Base-by-base conservation (phyloP, 768 basidiomycete species). In the Tricholoma hemisulphureum region DNA sequence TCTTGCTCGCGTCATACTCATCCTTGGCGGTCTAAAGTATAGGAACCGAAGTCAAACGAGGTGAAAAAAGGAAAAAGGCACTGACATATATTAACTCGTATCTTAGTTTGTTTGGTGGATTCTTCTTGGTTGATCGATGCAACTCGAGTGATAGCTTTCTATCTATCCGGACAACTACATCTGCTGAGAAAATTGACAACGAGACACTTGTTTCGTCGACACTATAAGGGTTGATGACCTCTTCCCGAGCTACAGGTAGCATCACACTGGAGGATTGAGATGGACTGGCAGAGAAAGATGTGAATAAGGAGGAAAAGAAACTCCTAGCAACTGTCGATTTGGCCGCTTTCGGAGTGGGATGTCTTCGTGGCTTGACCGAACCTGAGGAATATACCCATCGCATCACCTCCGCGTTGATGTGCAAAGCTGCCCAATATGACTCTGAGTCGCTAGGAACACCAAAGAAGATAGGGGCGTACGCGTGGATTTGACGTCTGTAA, bases 71-170 rank as follows among this genome's bases (percentile, higher is more conserved):
- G 14, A 53, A 18, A 21, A 31, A 35, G 50, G 8, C 21, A 70
- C 85, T 61, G 53, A 91, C 89, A 75, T 92, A 98, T 37, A 99
- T 93, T 11, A 99, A 78, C 62, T 90, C 85, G 55, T 91, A 89
- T 55, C 80, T 85, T 68, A 95, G 82, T 52, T 77, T 82, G 4
- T 73, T 75, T 0, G 96, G 96, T 0, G 93, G 90, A 55, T 91
- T 87, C 78, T 99, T 99, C 82, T 98, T 98, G 10, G 95, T 99
- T 1, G 93, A 91, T 58, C 96, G 80, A 58, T 89, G 82, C 31
- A 98, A 75, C 70, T 98, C 96, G 8, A 76, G 70, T 2, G 83
- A 77, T 49, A 89, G 74, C 66, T 88, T 90, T 70, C 83, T 80
- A 60, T 84, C 84, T 16, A 91, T 69, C 41, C 73, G 78, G 18